These are phyloP conservation scores for Backusella parvicylindrica DNA, from an alignment of 192 early-diverging fungal genomes.

Conservation along the genomic window DNA sequence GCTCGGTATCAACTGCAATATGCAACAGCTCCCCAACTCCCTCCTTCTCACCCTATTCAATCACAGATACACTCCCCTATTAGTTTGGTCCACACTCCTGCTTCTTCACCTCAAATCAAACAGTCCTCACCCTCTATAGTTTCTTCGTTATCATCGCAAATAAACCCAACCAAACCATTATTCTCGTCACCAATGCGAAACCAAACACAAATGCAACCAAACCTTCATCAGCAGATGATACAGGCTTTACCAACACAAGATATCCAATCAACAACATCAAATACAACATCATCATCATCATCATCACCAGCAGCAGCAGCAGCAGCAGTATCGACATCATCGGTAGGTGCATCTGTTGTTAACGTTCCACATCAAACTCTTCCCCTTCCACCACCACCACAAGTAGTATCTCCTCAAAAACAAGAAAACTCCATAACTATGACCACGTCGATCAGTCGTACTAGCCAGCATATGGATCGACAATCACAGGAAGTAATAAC, in stretches of 20 bases:
- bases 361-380: not conserved
- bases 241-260: constrained; percentile 6
- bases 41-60: constrained; percentile 12
- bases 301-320: not conserved
- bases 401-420: not conserved
- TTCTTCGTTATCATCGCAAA: not conserved
- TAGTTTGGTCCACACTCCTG: not conserved
- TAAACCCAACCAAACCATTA: not conserved
- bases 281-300: not conserved
- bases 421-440: not conserved
- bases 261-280: constrained; percentile 5
- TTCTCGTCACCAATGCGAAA: not conserved
- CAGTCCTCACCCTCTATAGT: constrained; percentile 10
- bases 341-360: no score
- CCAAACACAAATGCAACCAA: constrained; percentile 2
- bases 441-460: not conserved
- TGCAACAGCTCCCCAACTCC: constrained; percentile 1
- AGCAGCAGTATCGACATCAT: not conserved
- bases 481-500: constrained; percentile 10
- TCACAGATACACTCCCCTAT: constrained; percentile 14
- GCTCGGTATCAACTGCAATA: constrained; percentile 11
- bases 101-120: constrained; percentile 18
- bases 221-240: not conserved
- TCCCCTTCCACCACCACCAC: not conserved
- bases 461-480: constrained; percentile 7